Base-by-base conservation (phyloP, 2,329 filamentous ascomycete species). In the Aspergillus fructus region DNA sequence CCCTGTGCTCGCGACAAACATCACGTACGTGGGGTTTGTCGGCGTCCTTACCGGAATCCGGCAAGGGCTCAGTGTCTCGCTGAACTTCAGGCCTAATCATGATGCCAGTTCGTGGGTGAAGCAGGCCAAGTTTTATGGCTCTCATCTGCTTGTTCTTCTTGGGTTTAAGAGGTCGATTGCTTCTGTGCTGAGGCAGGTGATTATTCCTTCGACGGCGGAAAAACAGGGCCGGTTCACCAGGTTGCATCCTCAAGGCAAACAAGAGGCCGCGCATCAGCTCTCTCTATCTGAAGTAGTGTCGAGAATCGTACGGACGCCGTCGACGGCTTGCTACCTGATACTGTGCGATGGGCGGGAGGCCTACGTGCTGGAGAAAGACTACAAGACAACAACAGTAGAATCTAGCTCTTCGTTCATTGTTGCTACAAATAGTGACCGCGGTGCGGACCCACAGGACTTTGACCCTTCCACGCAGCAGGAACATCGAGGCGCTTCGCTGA, bases 311-410 rank as follows among this genome's bases (percentile, higher is more conserved):
- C 58, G 59, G 0, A 66, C 73, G 3, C 74, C 71, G 1, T 81
- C 80, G 0, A 81, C 84, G 15, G 82, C 83, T 2, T 83, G 82
- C 39, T 87, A 87, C 63, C 63, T 87, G 2, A 80, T 81, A 30
- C 78, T 86, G 60, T 81, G 81, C 60, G 77, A 84, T 47, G 82
- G 81, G 0, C 53, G 58, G 0, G 70, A 75, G 45, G 79, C 79
- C 2, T 67, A 78, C 1, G 74, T 82, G 0, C 72, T 87, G 47
- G 83, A 86, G 62, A 86, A 87, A 64, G 84, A 87, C 62, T 75
- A 79, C 53, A 48, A 64, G 3, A 77, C 68, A 1, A 82, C 80
- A 3, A 73, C 73, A 1, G 64, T 80, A 5, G 74, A 76, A n/a
- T 73, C 72, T 1, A 80, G 78, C 2, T 67, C 68, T 1, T 72